Evolutionary conservation across 352 stramenopile species (phyloP).

Genomic region (Globisporangium rhizosaccharum): DNA sequence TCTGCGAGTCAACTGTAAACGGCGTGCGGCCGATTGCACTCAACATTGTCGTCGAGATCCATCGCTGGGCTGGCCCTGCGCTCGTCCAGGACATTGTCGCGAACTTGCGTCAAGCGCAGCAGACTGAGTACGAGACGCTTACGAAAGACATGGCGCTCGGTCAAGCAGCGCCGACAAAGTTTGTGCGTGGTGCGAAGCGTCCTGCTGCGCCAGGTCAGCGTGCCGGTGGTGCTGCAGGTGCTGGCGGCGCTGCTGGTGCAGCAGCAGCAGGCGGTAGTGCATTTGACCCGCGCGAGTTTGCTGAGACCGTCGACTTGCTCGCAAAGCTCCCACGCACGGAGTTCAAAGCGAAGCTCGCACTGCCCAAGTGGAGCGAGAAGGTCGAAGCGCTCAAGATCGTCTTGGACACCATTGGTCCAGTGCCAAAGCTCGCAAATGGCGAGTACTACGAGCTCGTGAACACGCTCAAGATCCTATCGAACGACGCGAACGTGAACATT

Average conservation of each 20-base stretch:
- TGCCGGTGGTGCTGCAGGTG: background rate
- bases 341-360: constrained; percentile 67
- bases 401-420: constrained; percentile 69
- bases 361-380: constrained; percentile 86
- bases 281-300: constrained; percentile 82
- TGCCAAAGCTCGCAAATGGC: constrained; percentile 82
- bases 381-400: constrained; percentile 83
- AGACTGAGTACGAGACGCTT: constrained; percentile 76
- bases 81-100: constrained; percentile 75
- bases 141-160: constrained; percentile 70
- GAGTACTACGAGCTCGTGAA: constrained; percentile 86
- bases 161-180: constrained; percentile 64
- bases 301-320: constrained; percentile 79
- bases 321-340: constrained; percentile 75
- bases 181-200: constrained; percentile 56
- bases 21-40: constrained; percentile 71
- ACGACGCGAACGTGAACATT: constrained; percentile 88
- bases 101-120: constrained; percentile 74
- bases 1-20: constrained; percentile 82
- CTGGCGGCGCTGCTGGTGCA: constrained; percentile 4
- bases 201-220: constrained; percentile 8
- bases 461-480: constrained; percentile 70
- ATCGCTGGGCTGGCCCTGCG: constrained; percentile 71
- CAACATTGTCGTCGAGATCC: constrained; percentile 76
- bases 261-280: constrained; percentile 8